Conservation (phyloP, 495 filamentous ascomycete genomes). For the Hypoxylon intermedium region DNA sequence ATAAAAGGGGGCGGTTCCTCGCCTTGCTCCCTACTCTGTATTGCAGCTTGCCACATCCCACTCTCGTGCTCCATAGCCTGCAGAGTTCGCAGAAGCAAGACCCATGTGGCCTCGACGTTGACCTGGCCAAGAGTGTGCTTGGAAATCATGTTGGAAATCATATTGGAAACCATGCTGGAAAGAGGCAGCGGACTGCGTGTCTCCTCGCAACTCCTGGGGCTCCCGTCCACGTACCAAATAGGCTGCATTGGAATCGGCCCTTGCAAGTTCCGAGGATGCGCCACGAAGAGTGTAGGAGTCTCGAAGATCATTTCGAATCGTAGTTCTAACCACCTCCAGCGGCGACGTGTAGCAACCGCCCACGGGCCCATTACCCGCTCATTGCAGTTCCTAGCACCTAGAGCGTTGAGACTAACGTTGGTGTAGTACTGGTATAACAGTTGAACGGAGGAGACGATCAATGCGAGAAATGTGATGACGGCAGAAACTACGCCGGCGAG, state of each 20-base stretch:
- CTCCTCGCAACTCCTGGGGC: constrained; percentile 41
- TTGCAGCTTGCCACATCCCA: constrained; percentile 46
- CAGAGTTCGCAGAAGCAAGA: constrained; percentile 50
- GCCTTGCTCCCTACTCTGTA: constrained; percentile 23
- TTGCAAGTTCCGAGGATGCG: constrained; percentile 45
- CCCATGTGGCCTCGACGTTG: constrained; percentile 58
- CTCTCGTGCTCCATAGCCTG: constrained; percentile 56
- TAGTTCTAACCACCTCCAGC: constrained; percentile 50
- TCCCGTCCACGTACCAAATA: constrained; percentile 52
- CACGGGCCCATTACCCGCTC: constrained; percentile 55
- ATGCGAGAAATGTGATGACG: constrained; percentile 47
- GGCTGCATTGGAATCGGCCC: constrained; percentile 47
- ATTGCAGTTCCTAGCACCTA: constrained; percentile 50
- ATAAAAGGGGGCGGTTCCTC: constrained; percentile 17
- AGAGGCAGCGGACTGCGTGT: constrained; percentile 39
- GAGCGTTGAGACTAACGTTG: constrained; percentile 39
- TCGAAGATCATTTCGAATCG: constrained; percentile 60
- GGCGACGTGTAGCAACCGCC: constrained; percentile 50
- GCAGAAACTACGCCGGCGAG: constrained; percentile 24
- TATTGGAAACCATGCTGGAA: constrained; percentile 38
- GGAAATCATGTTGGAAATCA: constrained; percentile 33
- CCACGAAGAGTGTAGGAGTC: constrained; percentile 58
- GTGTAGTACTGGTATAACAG: constrained; percentile 54
- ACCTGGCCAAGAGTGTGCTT: constrained; percentile 49
- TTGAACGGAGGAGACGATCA: constrained; percentile 50